These are phyloP conservation scores for Backusella sp. DNA, from an alignment of 192 early-diverging fungal species.

Conservation along the genomic window DNA sequence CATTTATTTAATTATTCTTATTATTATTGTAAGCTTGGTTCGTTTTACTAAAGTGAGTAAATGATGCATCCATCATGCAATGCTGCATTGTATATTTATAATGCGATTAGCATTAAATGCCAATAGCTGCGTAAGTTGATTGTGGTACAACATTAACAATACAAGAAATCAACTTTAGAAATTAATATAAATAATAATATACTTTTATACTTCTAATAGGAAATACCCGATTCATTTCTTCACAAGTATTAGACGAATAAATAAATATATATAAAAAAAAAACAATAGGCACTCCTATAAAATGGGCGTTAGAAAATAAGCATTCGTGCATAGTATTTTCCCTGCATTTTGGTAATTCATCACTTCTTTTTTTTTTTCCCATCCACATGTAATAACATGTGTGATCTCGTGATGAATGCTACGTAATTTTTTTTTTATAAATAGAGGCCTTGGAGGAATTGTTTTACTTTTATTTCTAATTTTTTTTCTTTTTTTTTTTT, in stretches of 20 bases:
- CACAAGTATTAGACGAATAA: background rate
- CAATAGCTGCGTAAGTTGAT: background rate
- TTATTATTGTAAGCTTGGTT: background rate
- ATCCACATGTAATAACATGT: slow-evolving; percentile 4
- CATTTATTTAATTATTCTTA: background rate
- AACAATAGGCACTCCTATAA: background rate
- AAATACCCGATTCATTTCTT: background rate
- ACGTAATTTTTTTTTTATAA: slow-evolving; percentile 1
- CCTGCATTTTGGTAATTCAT: background rate
- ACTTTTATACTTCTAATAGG: background rate
- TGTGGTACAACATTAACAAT: background rate
- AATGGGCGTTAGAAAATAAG: background rate
- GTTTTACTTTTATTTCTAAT: background rate
- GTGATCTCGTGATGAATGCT: background rate
- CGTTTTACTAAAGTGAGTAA: background rate
- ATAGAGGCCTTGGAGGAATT: background rate
- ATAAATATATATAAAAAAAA: too few species aligned
- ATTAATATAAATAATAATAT: background rate
- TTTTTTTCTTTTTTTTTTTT: background rate
- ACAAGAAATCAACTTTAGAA: background rate
- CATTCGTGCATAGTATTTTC: background rate
- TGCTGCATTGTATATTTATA: background rate
- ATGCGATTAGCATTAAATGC: background rate
- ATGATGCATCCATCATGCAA: background rate
- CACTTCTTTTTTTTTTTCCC: background rate